Evolutionary conservation across 495 filamentous ascomycete species (phyloP).

Genomic region (Penicillium mononematosum): DNA sequence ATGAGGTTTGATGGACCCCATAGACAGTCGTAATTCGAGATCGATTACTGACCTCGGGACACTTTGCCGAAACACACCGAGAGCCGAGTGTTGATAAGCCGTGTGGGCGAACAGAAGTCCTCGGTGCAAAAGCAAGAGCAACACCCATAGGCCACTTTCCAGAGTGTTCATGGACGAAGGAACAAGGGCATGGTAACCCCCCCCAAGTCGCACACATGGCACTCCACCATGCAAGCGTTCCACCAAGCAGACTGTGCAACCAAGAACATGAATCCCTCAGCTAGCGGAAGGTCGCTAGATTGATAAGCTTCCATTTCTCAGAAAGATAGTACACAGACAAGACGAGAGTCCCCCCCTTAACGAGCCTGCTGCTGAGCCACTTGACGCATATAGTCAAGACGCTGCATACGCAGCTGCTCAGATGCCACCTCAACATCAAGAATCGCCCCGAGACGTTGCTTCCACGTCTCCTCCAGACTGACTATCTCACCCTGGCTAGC

Average conservation of each 20-base stretch:
- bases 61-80: neutral
- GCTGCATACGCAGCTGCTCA: slow-evolving; percentile 65
- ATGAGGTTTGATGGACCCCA: neutral
- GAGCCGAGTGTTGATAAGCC: no score
- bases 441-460: slow-evolving; percentile 63
- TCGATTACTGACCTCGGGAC: neutral
- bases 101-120: neutral
- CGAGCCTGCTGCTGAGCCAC: slow-evolving; percentile 38
- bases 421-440: slow-evolving; percentile 75
- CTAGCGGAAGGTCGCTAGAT: neutral
- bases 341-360: slow-evolving; percentile 7
- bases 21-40: neutral
- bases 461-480: slow-evolving; percentile 71
- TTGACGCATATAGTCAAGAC: slow-evolving; percentile 53
- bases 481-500: slow-evolving; percentile 63
- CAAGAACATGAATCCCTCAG: neutral
- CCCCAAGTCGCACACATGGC: neutral
- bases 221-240: slow-evolving; percentile 1
- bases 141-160: neutral
- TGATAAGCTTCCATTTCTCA: neutral
- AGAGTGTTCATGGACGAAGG: neutral
- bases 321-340: slow-evolving; percentile 1
- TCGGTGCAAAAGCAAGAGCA: slow-evolving; percentile 1
- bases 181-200: neutral
- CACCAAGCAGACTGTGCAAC: slow-evolving; percentile 4